These are phyloP conservation scores for Obba rivulosa DNA, from an alignment of 768 basidiomycete genomes.

Conservation along the genomic window DNA sequence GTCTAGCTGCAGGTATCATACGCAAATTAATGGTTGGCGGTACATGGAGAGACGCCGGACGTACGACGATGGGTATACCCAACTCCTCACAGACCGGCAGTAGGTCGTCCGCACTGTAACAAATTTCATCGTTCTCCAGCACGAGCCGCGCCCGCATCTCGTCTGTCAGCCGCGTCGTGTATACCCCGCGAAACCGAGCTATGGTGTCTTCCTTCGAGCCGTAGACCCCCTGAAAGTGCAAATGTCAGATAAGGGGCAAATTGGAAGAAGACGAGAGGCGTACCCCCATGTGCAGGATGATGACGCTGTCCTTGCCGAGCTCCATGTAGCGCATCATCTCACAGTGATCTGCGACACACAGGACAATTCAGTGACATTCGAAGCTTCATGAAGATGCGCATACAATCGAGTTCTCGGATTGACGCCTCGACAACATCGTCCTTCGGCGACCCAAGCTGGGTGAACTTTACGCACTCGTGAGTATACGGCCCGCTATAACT, in stretches of 20 bases:
- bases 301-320: conserved; percentile 76
- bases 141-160: conserved; percentile 71
- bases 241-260: background rate
- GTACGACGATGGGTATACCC: conserved; percentile 40
- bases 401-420: conserved; percentile 69
- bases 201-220: conserved; percentile 73
- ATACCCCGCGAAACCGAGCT: conserved; percentile 66
- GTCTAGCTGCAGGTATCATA: conserved; percentile 37
- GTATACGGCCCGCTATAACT: background rate
- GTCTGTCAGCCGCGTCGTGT: conserved; percentile 49
- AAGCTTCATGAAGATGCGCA: background rate
- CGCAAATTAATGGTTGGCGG: conserved; percentile 28
- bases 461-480: conserved; percentile 35
- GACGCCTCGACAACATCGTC: conserved; percentile 69
- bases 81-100: conserved; percentile 85
- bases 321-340: conserved; percentile 87
- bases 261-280: conserved; percentile 14
- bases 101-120: conserved; percentile 86
- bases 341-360: conserved; percentile 50
- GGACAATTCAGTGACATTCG: background rate
- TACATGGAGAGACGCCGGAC: conserved; percentile 54
- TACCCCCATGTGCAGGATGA: conserved; percentile 83
- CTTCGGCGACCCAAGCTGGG: conserved; percentile 76
- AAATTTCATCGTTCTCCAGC: conserved; percentile 95
- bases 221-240: conserved; percentile 56